A percentile compares a stretch with the other conserved stretches of the same genome.
phyloP scores from a whole-genome alignment of 106 monocot genomes.

The Amphibolis antarctica region DNA sequence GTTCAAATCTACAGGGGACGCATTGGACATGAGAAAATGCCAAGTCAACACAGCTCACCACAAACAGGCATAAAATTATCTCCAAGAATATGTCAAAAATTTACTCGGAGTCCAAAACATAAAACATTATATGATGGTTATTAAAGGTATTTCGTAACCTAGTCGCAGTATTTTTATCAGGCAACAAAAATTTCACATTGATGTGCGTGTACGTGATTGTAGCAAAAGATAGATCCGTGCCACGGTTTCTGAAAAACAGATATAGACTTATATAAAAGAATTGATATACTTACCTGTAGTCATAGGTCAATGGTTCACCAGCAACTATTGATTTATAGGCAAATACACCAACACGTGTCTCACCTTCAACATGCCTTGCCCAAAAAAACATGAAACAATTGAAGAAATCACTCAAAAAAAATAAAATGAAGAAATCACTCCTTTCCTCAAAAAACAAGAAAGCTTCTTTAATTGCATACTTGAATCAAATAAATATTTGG shows the following conservation, averaged over 20 bases:
- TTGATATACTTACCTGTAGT: slow-evolving; percentile 64
- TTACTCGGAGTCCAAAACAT: no score
- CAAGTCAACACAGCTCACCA: not conserved
- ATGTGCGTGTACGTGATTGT: no score
- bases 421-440: not conserved
- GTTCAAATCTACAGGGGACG: slow-evolving; percentile 49
- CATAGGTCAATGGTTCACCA: slow-evolving; percentile 87
- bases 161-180: not conserved
- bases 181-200: not conserved
- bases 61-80: not conserved
- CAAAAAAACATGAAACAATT: not conserved
- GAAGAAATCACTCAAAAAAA: not conserved
- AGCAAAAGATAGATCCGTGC: no score
- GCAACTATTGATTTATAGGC: slow-evolving; percentile 55
- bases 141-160: not conserved
- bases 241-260: not conserved
- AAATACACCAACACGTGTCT: slow-evolving; percentile 96
- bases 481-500: not conserved
- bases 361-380: slow-evolving; percentile 94
- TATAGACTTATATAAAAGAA: not conserved
- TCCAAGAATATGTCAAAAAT: no score
- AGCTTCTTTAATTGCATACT: not conserved
- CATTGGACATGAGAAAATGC: not conserved
- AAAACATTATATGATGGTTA: no score
- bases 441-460: not conserved